A percentile compares a stretch with the other conserved stretches of the same genome.
Evolutionary conservation across 2,329 filamentous ascomycete species (phyloP).

Genomic region (Graphilbum sp.): DNA sequence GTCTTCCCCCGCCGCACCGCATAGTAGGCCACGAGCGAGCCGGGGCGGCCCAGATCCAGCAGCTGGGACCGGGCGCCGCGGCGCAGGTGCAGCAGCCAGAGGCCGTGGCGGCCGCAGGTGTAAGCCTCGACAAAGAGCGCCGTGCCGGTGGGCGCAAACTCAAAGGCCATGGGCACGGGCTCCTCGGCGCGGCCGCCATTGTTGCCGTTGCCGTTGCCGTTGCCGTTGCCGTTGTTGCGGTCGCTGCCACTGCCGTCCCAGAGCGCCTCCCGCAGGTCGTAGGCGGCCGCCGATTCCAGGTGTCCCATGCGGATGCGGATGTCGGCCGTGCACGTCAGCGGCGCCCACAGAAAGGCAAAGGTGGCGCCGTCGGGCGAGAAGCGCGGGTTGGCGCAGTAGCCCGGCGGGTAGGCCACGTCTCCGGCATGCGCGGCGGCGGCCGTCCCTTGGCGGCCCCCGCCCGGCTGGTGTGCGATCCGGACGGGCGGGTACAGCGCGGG

Average conservation of each 20-base stretch:
- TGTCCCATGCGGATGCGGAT: constrained; percentile 16
- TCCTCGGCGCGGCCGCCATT: constrained; percentile 13
- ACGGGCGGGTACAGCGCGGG: constrained; percentile 9
- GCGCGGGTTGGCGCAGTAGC: constrained; percentile 13
- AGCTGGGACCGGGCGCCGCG: constrained; percentile 12
- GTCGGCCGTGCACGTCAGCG: constrained; percentile 12
- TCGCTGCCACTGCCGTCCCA: constrained; percentile 3
- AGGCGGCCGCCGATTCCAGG: constrained; percentile 12
- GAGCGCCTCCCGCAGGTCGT: constrained; percentile 15
- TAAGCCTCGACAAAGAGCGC: constrained; percentile 18
- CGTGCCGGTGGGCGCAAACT: constrained; percentile 18
- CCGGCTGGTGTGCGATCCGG: constrained; percentile 9
- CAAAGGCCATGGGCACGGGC: constrained; percentile 15
- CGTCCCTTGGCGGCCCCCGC: background rate
- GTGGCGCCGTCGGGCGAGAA: constrained; percentile 21
- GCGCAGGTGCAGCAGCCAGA: constrained; percentile 19
- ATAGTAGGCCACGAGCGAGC: constrained; percentile 14
- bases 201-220: constrained; percentile 7
- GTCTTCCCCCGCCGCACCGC: constrained; percentile 9
- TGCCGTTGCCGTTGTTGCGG: background rate
- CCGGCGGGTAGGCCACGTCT: background rate
- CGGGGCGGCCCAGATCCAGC: constrained; percentile 11
- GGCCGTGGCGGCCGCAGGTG: constrained; percentile 16
- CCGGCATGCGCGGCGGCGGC: background rate
- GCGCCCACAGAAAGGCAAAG: constrained; percentile 18